Percentiles rank a stretch among this genome's conserved stretches.
Evolutionary conservation across 345 rosid genomes (phyloP).

Genomic region (Camelina sativa): DNA sequence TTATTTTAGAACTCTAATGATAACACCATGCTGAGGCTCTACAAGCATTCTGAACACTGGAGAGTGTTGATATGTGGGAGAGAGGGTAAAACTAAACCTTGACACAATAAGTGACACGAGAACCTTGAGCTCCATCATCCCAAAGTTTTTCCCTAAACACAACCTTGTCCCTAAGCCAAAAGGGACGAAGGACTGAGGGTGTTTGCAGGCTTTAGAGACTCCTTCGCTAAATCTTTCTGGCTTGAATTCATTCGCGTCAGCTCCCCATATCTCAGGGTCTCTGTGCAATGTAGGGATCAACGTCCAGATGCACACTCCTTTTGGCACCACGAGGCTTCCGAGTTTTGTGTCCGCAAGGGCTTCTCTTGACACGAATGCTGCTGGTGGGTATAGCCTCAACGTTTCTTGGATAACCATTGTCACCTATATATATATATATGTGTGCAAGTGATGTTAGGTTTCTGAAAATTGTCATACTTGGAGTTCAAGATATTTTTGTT

Average conservation of each 20-base stretch:
- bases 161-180: constrained; percentile 78
- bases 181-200: constrained; percentile 67
- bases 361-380: constrained; percentile 69
- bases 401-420: constrained; percentile 71
- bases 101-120: constrained; percentile 67
- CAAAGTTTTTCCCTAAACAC: constrained; percentile 78
- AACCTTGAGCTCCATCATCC: constrained; percentile 68
- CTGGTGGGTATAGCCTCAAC: constrained; percentile 70
- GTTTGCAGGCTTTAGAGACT: constrained; percentile 69
- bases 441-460: constrained; percentile 4
- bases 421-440: constrained; percentile 56
- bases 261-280: constrained; percentile 72
- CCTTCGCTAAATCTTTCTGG: constrained; percentile 77
- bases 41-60: constrained; percentile 74
- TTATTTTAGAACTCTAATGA: constrained; percentile 38
- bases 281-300: constrained; percentile 66
- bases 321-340: constrained; percentile 60
- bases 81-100: constrained; percentile 62
- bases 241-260: constrained; percentile 70
- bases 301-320: constrained; percentile 61
- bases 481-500: constrained; percentile 5
- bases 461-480: constrained; percentile 2
- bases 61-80: constrained; percentile 68
- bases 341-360: constrained; percentile 64
- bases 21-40: constrained; percentile 73